Evolutionary conservation across 2,329 filamentous ascomycete genomes (phyloP), one percentile per base, ranked within the genome.

Genomic region (Myriosclerotinia curreyana): DNA sequence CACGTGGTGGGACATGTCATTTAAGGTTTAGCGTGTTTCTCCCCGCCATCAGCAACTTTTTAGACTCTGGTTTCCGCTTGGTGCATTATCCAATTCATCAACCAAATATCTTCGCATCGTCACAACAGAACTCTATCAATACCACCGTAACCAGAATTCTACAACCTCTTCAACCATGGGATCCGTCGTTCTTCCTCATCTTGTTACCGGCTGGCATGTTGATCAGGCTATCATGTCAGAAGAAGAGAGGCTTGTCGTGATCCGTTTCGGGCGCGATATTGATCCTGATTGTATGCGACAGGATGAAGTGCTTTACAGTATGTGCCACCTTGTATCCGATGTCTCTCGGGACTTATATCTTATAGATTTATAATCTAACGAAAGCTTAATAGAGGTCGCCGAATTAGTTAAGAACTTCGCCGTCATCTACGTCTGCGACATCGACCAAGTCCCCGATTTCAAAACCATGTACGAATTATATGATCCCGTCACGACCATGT

Each of bases 391-490:
- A 75, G 72, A 85, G 72, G 96, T 99, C 74, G 92, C 94, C 65
- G 92, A 98, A 75, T 86, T 87, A 52, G 92, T 99, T 68, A 96
- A 96, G 80, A 96, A 93, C 80, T 96, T 95, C 75, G 90, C 90
- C 65, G 90, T 90, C 76, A 89, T 98, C 76, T 98, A 98, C 78
- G 84, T 96, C 61, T 97, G 93, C 82, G 93, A 98, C 76, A 88
- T 96, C 72, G 91, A 96, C 74, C 84, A 92, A 76, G 90, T 96
- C 6, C 90, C 91, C 64, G 92, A 96, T 76, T 97, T 96, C 81
- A 97, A 95, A 76, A 86, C 90, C 73, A 98, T 98, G 94, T 97
- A 97, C 81, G 83, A 92, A 75, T 82, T 93, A 7, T 93, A 95
- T 80, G 91, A 99, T 75, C 87, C 92, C 0, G 91, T 93, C 79